Conservation (phyloP, 2,329 filamentous ascomycete species). For the Tolypocladium guangdongense region DNA sequence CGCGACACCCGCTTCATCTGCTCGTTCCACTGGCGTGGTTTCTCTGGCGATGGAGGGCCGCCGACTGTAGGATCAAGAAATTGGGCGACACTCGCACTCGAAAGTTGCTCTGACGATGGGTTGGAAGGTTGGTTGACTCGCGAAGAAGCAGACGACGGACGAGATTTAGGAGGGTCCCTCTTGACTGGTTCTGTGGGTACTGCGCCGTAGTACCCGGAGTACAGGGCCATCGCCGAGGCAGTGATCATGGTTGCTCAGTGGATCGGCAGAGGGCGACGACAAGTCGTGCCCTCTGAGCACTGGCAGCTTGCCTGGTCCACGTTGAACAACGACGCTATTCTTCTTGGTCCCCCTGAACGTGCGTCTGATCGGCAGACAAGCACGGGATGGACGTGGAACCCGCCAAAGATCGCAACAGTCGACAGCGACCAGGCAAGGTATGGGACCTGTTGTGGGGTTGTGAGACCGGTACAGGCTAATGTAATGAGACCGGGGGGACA, state of each 20-base stretch:
- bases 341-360: neutral
- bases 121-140: conserved; percentile 4
- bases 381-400: neutral
- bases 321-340: conserved; percentile 5
- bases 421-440: neutral
- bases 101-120: conserved; percentile 6
- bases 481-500: neutral
- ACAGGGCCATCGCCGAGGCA: conserved; percentile 12
- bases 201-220: conserved; percentile 13
- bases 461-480: conserved; percentile 5
- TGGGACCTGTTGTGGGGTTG: conserved; percentile 3
- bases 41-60: conserved; percentile 49
- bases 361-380: conserved; percentile 2
- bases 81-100: conserved; percentile 20
- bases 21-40: conserved; percentile 45
- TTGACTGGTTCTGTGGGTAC: conserved; percentile 4
- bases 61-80: conserved; percentile 48
- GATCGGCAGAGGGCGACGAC: conserved; percentile 6
- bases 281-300: conserved; percentile 5
- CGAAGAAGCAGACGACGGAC: conserved; percentile 2
- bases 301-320: conserved; percentile 1
- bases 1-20: conserved; percentile 46
- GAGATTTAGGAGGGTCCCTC: conserved; percentile 4
- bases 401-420: neutral
- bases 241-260: conserved; percentile 7